These are phyloP conservation scores for Fusarium ambrosium DNA, from an alignment of 2,329 filamentous ascomycete genomes.

Conservation along the genomic window DNA sequence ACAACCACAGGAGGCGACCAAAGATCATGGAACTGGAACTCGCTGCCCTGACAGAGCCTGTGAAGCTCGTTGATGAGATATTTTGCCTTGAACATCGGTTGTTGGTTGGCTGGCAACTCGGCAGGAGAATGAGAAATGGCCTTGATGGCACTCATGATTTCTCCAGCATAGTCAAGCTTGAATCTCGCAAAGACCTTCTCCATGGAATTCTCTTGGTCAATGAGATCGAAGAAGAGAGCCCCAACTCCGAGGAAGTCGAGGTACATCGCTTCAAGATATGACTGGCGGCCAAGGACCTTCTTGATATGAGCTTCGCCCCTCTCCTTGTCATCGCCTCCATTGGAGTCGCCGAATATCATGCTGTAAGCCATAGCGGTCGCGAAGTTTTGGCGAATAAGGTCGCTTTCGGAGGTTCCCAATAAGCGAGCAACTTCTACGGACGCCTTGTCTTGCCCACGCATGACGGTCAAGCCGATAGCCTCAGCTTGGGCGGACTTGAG, in stretches of 20 bases:
- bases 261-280: constrained; percentile 73
- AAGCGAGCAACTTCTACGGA: constrained; percentile 70
- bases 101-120: constrained; percentile 80
- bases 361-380: constrained; percentile 86
- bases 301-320: constrained; percentile 77
- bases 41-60: constrained; percentile 80
- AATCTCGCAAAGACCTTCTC: constrained; percentile 76
- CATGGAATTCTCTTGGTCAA: constrained; percentile 82
- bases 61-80: constrained; percentile 82
- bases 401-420: constrained; percentile 66
- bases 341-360: constrained; percentile 70
- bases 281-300: constrained; percentile 75
- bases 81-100: constrained; percentile 86
- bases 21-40: constrained; percentile 72
- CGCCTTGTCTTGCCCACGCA: constrained; percentile 79
- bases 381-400: constrained; percentile 78
- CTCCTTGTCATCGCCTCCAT: constrained; percentile 52
- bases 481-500: constrained; percentile 81
- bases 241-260: constrained; percentile 83
- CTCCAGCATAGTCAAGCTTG: constrained; percentile 70
- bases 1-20: constrained; percentile 84
- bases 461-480: constrained; percentile 82
- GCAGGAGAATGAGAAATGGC: constrained; percentile 74
- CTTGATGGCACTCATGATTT: constrained; percentile 78
- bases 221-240: constrained; percentile 79